phyloP scores from a whole-genome alignment of 345 rosid genomes.

The Tarenaya hassleriana region DNA sequence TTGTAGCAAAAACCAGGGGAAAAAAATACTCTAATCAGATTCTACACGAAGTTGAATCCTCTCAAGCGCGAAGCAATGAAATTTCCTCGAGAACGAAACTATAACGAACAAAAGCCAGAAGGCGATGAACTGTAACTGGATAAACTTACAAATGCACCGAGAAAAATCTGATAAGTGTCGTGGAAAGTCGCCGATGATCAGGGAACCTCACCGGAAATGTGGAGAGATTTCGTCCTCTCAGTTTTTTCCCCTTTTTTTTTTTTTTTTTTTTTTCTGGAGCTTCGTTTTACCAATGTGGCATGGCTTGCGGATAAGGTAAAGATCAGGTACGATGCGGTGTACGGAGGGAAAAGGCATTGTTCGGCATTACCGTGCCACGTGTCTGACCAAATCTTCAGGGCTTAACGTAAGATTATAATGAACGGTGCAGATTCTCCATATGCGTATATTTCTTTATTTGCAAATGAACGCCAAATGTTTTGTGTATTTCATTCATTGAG shows the following conservation, averaged over 20 bases:
- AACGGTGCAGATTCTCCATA: too few species aligned
- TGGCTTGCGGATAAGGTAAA: too few species aligned
- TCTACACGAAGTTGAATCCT: neutral
- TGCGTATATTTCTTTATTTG: too few species aligned
- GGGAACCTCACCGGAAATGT: conserved; percentile 21
- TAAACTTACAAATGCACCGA: conserved; percentile 1
- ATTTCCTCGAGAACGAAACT: neutral
- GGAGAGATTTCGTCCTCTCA: conserved; percentile 29
- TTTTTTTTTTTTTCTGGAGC: too few species aligned
- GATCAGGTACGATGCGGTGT: too few species aligned
- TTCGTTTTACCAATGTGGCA: too few species aligned
- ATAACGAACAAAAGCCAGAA: neutral
- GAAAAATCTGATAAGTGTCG: neutral
- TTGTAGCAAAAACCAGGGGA: conserved; percentile 16
- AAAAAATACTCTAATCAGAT: conserved; percentile 7
- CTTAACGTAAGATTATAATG: too few species aligned
- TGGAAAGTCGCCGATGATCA: conserved; percentile 16
- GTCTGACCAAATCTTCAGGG: too few species aligned
- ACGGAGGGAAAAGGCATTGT: too few species aligned
- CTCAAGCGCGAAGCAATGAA: neutral
- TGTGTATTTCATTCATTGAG: too few species aligned
- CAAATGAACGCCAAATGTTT: too few species aligned
- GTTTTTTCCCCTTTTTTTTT: neutral
- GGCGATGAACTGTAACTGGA: neutral
- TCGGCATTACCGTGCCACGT: too few species aligned